phyloP scores from a whole-genome alignment of 352 stramenopile genomes.

The Globisporangium recalcitrans region DNA sequence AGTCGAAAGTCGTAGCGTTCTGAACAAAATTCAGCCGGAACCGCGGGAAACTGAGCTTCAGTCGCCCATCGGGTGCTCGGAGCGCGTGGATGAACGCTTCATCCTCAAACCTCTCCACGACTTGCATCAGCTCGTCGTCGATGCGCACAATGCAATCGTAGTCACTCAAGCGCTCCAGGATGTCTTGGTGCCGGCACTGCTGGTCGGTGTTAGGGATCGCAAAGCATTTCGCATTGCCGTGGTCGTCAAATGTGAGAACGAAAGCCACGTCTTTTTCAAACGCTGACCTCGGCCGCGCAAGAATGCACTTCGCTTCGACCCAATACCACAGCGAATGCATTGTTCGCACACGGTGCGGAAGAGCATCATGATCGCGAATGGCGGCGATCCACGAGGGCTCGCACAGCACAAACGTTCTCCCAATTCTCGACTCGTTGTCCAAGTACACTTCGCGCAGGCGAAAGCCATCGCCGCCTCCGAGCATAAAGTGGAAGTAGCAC shows the following conservation, averaged over 20 bases:
- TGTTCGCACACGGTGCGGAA: constrained; percentile 25
- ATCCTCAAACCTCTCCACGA: constrained; percentile 25
- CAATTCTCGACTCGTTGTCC: neutral
- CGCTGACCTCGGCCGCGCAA: constrained; percentile 25
- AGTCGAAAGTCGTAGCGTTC: constrained; percentile 4
- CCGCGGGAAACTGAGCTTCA: constrained; percentile 37
- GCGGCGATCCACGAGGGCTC: neutral
- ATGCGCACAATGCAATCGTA: neutral
- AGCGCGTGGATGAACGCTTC: constrained; percentile 27
- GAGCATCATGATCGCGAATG: neutral
- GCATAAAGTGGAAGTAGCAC: constrained; percentile 34
- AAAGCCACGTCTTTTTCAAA: neutral
- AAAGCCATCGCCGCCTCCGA: constrained; percentile 10
- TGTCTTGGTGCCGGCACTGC: constrained; percentile 15
- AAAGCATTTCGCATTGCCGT: constrained; percentile 19
- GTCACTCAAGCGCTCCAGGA: neutral
- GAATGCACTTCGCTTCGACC: constrained; percentile 30
- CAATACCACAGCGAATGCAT: constrained; percentile 50
- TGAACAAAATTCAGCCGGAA: constrained; percentile 37
- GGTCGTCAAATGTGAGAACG: neutral
- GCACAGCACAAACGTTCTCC: constrained; percentile 29
- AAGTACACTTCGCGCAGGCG: constrained; percentile 26
- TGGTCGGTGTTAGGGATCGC: constrained; percentile 28
- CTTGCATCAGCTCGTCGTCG: neutral
- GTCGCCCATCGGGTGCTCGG: neutral